These are phyloP conservation scores for Ettlia oleoabundans DNA, from an alignment of 139 green algal genomes.

Conservation along the genomic window DNA sequence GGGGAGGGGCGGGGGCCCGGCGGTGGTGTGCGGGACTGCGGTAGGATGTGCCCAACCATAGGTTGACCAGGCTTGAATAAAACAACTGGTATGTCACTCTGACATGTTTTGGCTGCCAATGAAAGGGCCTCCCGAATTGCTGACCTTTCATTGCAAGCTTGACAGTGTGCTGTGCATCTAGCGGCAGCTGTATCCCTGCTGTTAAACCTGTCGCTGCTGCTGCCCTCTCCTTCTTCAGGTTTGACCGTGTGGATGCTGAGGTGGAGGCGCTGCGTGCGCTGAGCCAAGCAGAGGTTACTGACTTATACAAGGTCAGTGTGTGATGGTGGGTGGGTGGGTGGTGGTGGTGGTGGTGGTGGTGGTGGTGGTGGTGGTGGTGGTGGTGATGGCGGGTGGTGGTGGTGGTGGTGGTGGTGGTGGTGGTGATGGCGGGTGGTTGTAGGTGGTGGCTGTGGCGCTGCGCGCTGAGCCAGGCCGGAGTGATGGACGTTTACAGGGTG, in stretches of 20 bases:
- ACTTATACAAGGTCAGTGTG: conserved; percentile 51
- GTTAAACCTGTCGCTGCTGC: background rate
- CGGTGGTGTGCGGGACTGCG: no score
- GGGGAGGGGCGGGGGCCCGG: no score
- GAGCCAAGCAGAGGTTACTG: conserved; percentile 58
- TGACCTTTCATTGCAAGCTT: conserved; percentile 36
- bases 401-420: background rate
- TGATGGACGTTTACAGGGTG: no score
- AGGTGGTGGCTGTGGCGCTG: no score
- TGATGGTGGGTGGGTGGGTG: conserved; percentile 28
- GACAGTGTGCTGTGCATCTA: conserved; percentile 35
- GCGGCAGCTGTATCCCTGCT: background rate
- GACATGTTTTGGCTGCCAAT: no score
- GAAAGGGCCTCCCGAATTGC: background rate
- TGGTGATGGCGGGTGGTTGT: background rate
- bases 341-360: background rate
- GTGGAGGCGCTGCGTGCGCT: conserved; percentile 65
- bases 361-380: background rate
- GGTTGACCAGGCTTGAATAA: no score
- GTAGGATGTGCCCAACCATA: no score
- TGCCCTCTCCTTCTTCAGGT: conserved; percentile 23
- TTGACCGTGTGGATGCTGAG: conserved; percentile 63
- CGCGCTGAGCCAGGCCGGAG: no score
- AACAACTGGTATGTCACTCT: no score
- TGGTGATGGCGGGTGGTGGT: background rate